A percentile compares a stretch with the other conserved stretches of the same genome.
These are phyloP conservation scores for Quercus phellos DNA, from an alignment of 331 rosid genomes.

Conservation along the genomic window DNA sequence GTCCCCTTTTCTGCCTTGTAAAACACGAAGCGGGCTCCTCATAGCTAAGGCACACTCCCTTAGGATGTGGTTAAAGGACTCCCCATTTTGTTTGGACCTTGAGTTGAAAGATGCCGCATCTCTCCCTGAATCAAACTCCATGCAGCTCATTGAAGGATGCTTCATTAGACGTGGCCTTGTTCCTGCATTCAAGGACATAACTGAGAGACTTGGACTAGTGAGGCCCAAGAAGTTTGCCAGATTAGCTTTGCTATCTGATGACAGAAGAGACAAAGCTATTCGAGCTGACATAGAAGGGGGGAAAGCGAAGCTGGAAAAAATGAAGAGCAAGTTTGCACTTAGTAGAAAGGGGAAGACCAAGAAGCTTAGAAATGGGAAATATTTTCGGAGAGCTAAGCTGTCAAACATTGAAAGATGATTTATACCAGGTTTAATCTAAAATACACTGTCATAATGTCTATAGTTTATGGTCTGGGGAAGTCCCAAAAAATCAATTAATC, in stretches of 20 bases:
- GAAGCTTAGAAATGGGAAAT: slow-evolving; percentile 41
- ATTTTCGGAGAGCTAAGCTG: slow-evolving; percentile 28
- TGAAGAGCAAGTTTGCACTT: slow-evolving; percentile 40
- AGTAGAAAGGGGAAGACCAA: slow-evolving; percentile 35
- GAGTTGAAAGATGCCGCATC: slow-evolving; percentile 71
- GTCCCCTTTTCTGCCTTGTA: slow-evolving; percentile 89
- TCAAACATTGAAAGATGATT: background rate
- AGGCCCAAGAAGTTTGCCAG: slow-evolving; percentile 90
- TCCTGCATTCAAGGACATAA: slow-evolving; percentile 80
- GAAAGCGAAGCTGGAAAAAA: slow-evolving; percentile 72
- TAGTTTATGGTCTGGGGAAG: too few relatives aligned
- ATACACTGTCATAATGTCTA: too few relatives aligned
- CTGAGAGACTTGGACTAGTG: slow-evolving; percentile 63
- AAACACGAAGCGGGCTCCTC: slow-evolving; percentile 73
- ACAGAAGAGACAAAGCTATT: slow-evolving; percentile 63
- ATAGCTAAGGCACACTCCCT: slow-evolving; percentile 95
- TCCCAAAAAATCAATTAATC: too few relatives aligned
- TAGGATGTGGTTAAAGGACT: slow-evolving; percentile 93
- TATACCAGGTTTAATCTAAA: too few relatives aligned
- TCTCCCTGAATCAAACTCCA: slow-evolving; percentile 67
- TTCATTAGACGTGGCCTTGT: slow-evolving; percentile 80
- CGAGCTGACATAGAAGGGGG: slow-evolving; percentile 64
- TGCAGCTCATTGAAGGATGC: slow-evolving; percentile 78
- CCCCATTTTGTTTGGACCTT: slow-evolving; percentile 87
- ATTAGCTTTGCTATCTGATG: slow-evolving; percentile 83